Percentiles rank a stretch among this genome's conserved stretches.
These are phyloP conservation scores for Hanseniaspora clermontiae DNA, from an alignment of 805 yeast genomes.

Conservation along the genomic window DNA sequence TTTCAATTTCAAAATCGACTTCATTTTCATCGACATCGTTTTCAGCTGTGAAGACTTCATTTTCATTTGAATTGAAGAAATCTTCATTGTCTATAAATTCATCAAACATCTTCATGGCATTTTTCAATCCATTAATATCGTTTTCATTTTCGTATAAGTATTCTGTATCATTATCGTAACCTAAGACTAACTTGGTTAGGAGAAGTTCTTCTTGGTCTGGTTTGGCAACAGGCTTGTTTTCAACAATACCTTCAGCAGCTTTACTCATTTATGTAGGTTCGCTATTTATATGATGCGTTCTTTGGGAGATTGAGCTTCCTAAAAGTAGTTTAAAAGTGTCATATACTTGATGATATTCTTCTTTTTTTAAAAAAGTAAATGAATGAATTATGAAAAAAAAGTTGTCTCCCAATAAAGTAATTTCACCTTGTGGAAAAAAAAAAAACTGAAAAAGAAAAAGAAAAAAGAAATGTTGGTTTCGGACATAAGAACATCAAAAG, in stretches of 20 bases:
- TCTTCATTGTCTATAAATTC: conserved; percentile 23
- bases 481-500: not conserved
- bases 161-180: conserved; percentile 37
- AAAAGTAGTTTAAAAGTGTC: too few species aligned
- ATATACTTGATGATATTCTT: not conserved
- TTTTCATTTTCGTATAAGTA: conserved; percentile 34
- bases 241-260: not conserved
- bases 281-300: not conserved
- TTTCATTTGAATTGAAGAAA: conserved; percentile 19
- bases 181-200: conserved; percentile 77
- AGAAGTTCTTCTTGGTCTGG: conserved; percentile 75
- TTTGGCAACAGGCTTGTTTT: conserved; percentile 33
- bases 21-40: conserved; percentile 24
- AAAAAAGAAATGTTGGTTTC: not conserved
- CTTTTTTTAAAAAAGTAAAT: not conserved
- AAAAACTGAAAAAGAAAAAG: not conserved
- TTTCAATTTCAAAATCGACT: conserved; percentile 24
- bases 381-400: too few species aligned
- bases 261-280: not conserved
- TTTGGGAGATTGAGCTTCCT: not conserved
- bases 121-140: conserved; percentile 21
- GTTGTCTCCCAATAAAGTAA: not conserved
- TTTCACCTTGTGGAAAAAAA: not conserved
- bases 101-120: conserved; percentile 18
- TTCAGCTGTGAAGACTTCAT: conserved; percentile 23